These are phyloP conservation scores for Beta corolliflora DNA, from an alignment of 179 eudicot species.

Conservation along the genomic window DNA sequence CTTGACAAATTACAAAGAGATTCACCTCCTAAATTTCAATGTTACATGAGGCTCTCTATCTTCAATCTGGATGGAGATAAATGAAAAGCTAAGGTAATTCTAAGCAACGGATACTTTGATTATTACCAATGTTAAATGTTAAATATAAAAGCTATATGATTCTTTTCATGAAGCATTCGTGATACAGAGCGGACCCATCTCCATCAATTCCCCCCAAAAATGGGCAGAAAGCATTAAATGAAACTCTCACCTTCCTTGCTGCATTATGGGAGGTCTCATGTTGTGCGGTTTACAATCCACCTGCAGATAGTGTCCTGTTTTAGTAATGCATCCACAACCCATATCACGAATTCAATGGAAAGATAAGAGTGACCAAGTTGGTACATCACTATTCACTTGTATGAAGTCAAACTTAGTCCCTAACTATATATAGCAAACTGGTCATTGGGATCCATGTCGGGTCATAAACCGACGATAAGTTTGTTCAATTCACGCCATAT, in stretches of 20 bases:
- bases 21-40: not conserved
- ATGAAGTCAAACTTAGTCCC: constrained; percentile 10
- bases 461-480: too few relatives aligned
- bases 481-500: too few relatives aligned
- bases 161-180: not conserved
- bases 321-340: not conserved
- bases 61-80: not conserved
- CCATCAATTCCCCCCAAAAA: not conserved
- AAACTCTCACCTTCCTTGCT: constrained; percentile 21
- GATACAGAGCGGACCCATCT: constrained; percentile 4
- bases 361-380: not conserved
- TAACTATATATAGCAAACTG: not conserved
- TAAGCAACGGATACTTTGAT: not conserved
- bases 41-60: not conserved
- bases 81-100: not conserved
- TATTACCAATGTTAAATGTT: constrained; percentile 8
- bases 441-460: not conserved
- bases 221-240: constrained; percentile 9
- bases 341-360: constrained; percentile 1
- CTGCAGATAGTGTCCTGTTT: constrained; percentile 6
- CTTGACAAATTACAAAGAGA: not conserved
- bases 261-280: not conserved
- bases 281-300: constrained; percentile 8
- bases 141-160: too few relatives aligned
- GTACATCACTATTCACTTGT: too few relatives aligned